Percentiles rank a stretch among this genome's conserved stretches.
Evolutionary conservation across 352 stramenopile species (phyloP).

Genomic region (Aphanomyces stellatus): DNA sequence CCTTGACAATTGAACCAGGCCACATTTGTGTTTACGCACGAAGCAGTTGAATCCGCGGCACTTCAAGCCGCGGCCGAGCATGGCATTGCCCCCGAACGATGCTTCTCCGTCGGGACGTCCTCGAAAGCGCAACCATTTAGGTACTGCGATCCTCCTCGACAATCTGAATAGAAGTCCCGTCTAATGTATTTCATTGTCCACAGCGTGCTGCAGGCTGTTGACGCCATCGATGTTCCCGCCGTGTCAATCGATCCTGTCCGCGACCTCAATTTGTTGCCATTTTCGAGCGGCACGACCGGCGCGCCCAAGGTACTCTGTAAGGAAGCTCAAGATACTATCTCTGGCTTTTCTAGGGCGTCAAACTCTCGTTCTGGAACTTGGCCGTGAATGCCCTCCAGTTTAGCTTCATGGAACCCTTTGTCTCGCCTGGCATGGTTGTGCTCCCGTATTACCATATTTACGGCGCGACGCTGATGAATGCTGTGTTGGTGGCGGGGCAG

Average conservation of each 20-base stretch:
- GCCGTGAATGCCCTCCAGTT: slow-evolving; percentile 84
- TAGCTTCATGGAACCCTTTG: slow-evolving; percentile 52
- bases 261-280: slow-evolving; percentile 58
- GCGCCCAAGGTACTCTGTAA: slow-evolving; percentile 51
- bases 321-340: neutral
- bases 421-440: slow-evolving; percentile 39
- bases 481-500: slow-evolving; percentile 66
- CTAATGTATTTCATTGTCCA: too few relatives aligned
- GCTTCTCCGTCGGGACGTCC: neutral
- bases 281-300: slow-evolving; percentile 92
- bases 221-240: slow-evolving; percentile 18
- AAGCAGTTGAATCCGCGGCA: neutral
- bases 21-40: neutral
- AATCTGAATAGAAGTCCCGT: too few relatives aligned
- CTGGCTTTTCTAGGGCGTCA: slow-evolving; percentile 48
- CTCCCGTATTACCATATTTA: slow-evolving; percentile 97
- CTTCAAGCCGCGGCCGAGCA: neutral
- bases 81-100: neutral
- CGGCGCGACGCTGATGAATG: slow-evolving; percentile 74
- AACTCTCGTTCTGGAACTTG: slow-evolving; percentile 87
- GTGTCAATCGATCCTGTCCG: neutral
- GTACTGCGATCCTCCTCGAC: neutral
- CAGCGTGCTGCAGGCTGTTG: slow-evolving; percentile 8
- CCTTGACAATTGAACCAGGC: too few relatives aligned
- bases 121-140: neutral